phyloP scores from a whole-genome alignment of 1,284 basidiomycete genomes.

The Ceratobasidium sp. region DNA sequence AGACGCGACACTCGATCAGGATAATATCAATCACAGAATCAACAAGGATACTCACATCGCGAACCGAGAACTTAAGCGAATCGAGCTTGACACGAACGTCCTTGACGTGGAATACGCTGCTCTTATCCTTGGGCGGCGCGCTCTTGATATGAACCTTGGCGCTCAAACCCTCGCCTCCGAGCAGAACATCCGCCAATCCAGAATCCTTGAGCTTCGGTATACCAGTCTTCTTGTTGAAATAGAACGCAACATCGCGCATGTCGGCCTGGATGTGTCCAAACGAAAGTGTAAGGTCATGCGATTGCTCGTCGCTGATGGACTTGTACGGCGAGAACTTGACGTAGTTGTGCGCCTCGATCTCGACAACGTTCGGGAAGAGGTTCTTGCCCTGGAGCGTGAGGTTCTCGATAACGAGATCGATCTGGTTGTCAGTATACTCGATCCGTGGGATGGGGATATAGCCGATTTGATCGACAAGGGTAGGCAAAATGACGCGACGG shows the following conservation, averaged over 20 bases:
- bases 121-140: conserved; percentile 61
- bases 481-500: conserved; percentile 83
- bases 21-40: not conserved
- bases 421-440: conserved; percentile 88
- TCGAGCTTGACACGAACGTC: conserved; percentile 84
- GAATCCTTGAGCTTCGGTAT: conserved; percentile 86
- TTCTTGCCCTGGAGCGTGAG: conserved; percentile 88
- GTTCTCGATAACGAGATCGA: conserved; percentile 94
- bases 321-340: conserved; percentile 86
- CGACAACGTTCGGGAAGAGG: conserved; percentile 81
- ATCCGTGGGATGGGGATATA: conserved; percentile 92
- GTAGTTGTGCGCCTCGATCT: conserved; percentile 85
- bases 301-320: conserved; percentile 68
- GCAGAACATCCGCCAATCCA: conserved; percentile 91
- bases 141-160: conserved; percentile 75
- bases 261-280: conserved; percentile 93
- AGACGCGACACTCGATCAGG: not conserved
- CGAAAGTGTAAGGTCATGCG: conserved; percentile 78
- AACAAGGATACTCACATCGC: conserved; percentile 66
- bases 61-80: conserved; percentile 89
- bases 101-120: conserved; percentile 81
- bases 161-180: conserved; percentile 83
- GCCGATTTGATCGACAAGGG: conserved; percentile 81
- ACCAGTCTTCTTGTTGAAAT: conserved; percentile 82
- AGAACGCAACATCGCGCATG: conserved; percentile 92